A percentile compares a stretch with the other conserved stretches of the same genome.
These are phyloP conservation scores for Globisporangium spinosum DNA, from an alignment of 352 stramenopile genomes.

Conservation along the genomic window DNA sequence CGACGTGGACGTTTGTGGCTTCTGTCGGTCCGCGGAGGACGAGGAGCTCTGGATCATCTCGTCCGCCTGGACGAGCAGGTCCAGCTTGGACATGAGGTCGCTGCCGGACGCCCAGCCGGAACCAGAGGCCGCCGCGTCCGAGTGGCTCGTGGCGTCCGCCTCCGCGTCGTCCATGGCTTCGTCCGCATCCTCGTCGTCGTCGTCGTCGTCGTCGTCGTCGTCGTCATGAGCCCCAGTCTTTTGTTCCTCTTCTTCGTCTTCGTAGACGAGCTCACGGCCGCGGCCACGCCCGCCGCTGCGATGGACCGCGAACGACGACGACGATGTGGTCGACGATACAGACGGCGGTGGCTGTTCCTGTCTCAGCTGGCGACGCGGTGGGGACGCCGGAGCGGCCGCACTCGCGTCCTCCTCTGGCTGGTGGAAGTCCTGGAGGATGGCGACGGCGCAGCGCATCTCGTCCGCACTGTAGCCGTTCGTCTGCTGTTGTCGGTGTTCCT, in stretches of 20 bases:
- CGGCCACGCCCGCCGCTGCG: neutral
- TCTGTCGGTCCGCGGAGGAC: neutral
- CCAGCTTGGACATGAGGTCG: slow-evolving; percentile 45
- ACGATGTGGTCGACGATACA: neutral
- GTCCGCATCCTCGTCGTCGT: slow-evolving; percentile 14
- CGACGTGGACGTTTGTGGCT: neutral
- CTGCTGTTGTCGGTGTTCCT: slow-evolving; percentile 3
- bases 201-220: neutral
- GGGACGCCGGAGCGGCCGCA: slow-evolving; percentile 5
- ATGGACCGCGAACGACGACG: slow-evolving; percentile 1
- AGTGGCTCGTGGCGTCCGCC: neutral
- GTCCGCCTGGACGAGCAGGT: slow-evolving; percentile 67
- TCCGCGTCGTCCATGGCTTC: slow-evolving; percentile 3
- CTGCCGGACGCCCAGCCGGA: slow-evolving; percentile 16
- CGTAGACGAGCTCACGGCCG: slow-evolving; percentile 14
- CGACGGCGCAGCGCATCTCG: slow-evolving; percentile 58
- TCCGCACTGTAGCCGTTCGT: slow-evolving; percentile 35
- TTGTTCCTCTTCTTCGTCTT: slow-evolving; percentile 23
- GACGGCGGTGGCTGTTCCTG: neutral
- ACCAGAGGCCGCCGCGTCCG: slow-evolving; percentile 10
- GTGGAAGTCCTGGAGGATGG: slow-evolving; percentile 66
- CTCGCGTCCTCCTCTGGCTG: slow-evolving; percentile 13
- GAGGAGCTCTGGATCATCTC: slow-evolving; percentile 49
- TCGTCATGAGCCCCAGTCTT: slow-evolving; percentile 17
- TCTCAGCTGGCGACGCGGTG: neutral